phyloP scores from a whole-genome alignment of 768 basidiomycete genomes.

The Crassisporium funariophilum region DNA sequence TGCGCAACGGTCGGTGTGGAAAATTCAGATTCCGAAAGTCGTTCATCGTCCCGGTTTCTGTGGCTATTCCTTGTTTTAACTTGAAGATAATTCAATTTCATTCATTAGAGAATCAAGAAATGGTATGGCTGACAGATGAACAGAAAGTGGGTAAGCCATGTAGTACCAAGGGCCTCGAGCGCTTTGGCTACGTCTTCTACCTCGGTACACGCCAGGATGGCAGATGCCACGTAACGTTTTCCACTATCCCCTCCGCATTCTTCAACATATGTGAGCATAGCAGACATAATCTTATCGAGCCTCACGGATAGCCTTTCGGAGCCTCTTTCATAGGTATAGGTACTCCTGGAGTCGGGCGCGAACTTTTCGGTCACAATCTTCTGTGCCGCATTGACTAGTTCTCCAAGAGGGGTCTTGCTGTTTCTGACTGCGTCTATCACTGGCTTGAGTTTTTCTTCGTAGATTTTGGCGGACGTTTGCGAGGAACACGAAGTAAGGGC shows the following conservation, averaged over 20 bases:
- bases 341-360: constrained; percentile 6
- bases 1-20: too few relatives aligned
- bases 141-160: too few relatives aligned
- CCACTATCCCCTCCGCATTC: constrained; percentile 19
- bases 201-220: constrained; percentile 11
- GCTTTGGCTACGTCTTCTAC: constrained; percentile 15
- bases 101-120: constrained; percentile 9
- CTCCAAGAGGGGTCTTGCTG: constrained; percentile 8
- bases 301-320: constrained; percentile 8
- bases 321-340: constrained; percentile 2
- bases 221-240: constrained; percentile 19
- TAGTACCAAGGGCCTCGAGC: too few relatives aligned
- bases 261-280: constrained; percentile 16
- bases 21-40: too few relatives aligned
- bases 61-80: too few relatives aligned
- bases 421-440: constrained; percentile 3
- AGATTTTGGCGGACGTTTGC: too few relatives aligned
- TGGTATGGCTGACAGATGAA: constrained; percentile 15
- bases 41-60: too few relatives aligned
- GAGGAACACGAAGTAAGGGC: too few relatives aligned
- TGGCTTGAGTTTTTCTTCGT: constrained; percentile 7
- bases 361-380: constrained; percentile 12
- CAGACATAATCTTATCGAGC: constrained; percentile 10
- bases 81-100: too few relatives aligned
- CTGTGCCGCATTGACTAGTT: constrained; percentile 10